phyloP scores from a whole-genome alignment of 176 grass and related monocot species.

The Aegilops speltoides region DNA sequence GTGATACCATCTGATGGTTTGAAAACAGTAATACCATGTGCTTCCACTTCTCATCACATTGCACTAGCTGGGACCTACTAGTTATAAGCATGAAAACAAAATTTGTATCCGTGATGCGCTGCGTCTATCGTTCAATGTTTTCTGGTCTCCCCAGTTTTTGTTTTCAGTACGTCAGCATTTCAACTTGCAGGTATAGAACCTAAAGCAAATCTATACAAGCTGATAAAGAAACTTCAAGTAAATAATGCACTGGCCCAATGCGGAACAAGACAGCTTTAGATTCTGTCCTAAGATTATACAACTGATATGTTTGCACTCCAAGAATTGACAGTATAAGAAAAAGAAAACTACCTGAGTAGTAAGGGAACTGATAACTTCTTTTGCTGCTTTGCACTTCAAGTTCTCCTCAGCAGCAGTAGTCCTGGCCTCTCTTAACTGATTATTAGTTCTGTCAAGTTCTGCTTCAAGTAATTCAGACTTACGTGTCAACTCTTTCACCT shows the following conservation, averaged over 20 bases:
- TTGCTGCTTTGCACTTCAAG: constrained; percentile 64
- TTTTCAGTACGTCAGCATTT: constrained; percentile 17
- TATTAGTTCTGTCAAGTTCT: constrained; percentile 54
- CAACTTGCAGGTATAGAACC: neutral
- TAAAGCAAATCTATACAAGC: neutral
- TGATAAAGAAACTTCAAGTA: neutral
- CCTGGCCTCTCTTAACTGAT: constrained; percentile 48
- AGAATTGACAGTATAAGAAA: neutral
- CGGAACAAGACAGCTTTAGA: neutral
- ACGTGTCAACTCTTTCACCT: constrained; percentile 56
- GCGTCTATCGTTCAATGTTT: neutral
- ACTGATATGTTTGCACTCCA: neutral
- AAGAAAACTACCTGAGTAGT: constrained; percentile 2
- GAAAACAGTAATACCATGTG: neutral
- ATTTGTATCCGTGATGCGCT: neutral
- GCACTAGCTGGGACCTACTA: neutral
- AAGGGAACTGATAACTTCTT: constrained; percentile 69
- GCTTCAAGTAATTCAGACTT: constrained; percentile 62
- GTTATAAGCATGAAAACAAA: neutral
- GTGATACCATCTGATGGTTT: neutral
- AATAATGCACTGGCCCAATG: neutral
- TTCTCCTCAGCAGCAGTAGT: constrained; percentile 46
- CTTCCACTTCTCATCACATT: neutral
- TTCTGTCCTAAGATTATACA: neutral
- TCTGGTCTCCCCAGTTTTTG: neutral